These are phyloP conservation scores for Stenocarpella maydis DNA, from an alignment of 2,329 filamentous ascomycete genomes.

Conservation along the genomic window DNA sequence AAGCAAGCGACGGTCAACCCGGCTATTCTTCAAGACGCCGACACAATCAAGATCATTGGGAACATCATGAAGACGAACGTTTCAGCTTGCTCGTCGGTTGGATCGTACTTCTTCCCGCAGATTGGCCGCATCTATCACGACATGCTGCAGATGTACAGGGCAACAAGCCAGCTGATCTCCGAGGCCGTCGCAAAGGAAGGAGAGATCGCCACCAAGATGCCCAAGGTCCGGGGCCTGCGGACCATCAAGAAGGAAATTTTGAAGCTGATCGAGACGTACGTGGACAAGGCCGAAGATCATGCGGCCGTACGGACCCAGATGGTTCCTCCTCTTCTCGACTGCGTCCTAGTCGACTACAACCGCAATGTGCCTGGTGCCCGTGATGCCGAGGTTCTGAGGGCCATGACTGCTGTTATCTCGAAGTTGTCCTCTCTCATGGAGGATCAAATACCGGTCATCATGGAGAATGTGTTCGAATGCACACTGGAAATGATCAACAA, in stretches of 20 bases:
- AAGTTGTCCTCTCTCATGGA: constrained; percentile 97
- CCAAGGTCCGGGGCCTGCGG: constrained; percentile 90
- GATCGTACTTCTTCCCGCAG: constrained; percentile 96
- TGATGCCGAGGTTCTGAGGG: constrained; percentile 94
- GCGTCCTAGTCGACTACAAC: constrained; percentile 94
- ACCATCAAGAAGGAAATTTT: constrained; percentile 99
- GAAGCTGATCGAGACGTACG: constrained; percentile 97
- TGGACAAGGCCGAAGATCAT: constrained; percentile 96
- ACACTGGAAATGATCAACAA: constrained; percentile 99
- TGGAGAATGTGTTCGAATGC: constrained; percentile 99
- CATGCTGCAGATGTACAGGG: constrained; percentile 99
- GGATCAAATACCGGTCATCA: constrained; percentile 95
- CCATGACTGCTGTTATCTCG: constrained; percentile 96
- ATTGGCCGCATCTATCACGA: constrained; percentile 97
- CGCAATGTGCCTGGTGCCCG: constrained; percentile 95
- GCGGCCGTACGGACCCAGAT: constrained; percentile 93
- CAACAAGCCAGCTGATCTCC: constrained; percentile 95
- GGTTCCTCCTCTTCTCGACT: constrained; percentile 94
- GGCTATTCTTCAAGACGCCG: constrained; percentile 84
- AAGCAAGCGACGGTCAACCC: constrained; percentile 85
- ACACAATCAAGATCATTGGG: constrained; percentile 97
- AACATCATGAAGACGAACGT: constrained; percentile 99
- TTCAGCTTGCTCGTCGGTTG: constrained; percentile 95
- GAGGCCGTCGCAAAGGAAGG: constrained; percentile 88
- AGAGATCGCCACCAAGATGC: constrained; percentile 95